Evolutionary conservation across 345 rosid genomes (phyloP), one percentile per base, ranked within the genome.

Genomic region (Rhizophora apiculata): DNA sequence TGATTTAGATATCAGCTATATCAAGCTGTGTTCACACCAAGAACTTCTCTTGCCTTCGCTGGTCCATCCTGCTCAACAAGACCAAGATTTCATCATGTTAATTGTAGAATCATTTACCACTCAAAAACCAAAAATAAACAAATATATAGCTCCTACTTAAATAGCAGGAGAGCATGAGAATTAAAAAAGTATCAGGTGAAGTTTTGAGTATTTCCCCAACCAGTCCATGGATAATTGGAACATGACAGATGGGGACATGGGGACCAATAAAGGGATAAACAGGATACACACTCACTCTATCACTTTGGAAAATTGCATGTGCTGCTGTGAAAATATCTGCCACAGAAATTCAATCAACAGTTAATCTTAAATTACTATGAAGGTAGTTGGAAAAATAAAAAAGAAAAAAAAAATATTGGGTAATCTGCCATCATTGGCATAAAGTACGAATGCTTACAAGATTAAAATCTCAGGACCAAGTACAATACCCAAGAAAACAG

Each of bases 251-350:
- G 53, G 11, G 21, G 27, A 8, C 0, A 18, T 4, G 16, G 24
- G 24, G 24, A 39, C 52, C 27, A 36, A 52, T 6, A 29, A 27
- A 53, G 15, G 15, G 15, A 20, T 7, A 57, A 58, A 56, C 30
- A 56, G 60, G 60, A 30, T 39, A 53, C 32, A 56, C 61, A 78
- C 99, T 96, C 72, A 96, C 99, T 78, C 78, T 84, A 52, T 85
- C 89, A 83, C 67, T 79, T 79, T 83, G 96, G 85, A 88, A 88
- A 79, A 87, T 81, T 65, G 92, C 87, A 79, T 89, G 87, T 26
- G 96, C 98, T 55, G 92, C 97, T 26, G 98, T 84, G 85, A 96
- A 76, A 74, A 86, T 75, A 85, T 90, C 99, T 96, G 96, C 79
- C 80, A 61, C 60, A 65, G 70, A 63, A 84, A 51, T 72, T 59